A percentile compares a stretch with the other conserved stretches of the same genome.
phyloP scores from a whole-genome alignment of 768 basidiomycete genomes.

The Russula abietina region DNA sequence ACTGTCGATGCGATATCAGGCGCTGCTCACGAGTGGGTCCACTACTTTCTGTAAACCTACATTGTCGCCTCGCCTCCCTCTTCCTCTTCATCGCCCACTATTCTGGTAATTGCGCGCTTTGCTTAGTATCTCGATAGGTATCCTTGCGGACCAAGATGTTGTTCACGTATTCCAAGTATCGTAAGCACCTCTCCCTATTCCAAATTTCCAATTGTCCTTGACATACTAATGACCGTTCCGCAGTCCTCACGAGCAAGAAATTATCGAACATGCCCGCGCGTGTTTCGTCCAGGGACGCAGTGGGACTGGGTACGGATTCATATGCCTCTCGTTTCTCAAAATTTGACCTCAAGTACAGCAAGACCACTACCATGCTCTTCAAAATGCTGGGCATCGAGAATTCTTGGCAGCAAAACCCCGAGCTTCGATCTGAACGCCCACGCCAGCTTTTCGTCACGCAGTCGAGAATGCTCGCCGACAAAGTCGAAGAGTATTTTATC shows the following conservation, averaged over 20 bases:
- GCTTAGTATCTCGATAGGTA: conserved; percentile 7
- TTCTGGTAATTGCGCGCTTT: neutral
- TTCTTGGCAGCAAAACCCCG: conserved; percentile 38
- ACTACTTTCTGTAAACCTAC: neutral
- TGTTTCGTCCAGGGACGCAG: conserved; percentile 42
- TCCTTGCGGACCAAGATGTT: conserved; percentile 19
- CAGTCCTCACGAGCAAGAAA: conserved; percentile 24
- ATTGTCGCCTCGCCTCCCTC: too few relatives aligned
- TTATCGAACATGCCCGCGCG: conserved; percentile 20
- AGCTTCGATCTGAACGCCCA: conserved; percentile 36
- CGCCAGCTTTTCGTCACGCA: conserved; percentile 75
- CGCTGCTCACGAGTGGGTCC: conserved; percentile 14
- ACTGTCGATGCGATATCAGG: conserved; percentile 1
- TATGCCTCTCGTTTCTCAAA: neutral
- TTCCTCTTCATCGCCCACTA: too few relatives aligned
- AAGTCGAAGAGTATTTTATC: conserved; percentile 60
- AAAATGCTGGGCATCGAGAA: conserved; percentile 67
- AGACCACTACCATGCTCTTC: conserved; percentile 74
- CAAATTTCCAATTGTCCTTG: neutral
- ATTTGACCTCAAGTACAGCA: conserved; percentile 36
- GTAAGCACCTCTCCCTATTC: conserved; percentile 7
- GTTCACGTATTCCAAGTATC: conserved; percentile 24
- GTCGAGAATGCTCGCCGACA: conserved; percentile 57
- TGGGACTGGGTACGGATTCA: conserved; percentile 54
- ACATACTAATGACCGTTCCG: neutral